Evolutionary conservation across 2,329 filamentous ascomycete species (phyloP), one percentile per base, ranked within the genome.

Genomic region (Aspergillus carbonarius): DNA sequence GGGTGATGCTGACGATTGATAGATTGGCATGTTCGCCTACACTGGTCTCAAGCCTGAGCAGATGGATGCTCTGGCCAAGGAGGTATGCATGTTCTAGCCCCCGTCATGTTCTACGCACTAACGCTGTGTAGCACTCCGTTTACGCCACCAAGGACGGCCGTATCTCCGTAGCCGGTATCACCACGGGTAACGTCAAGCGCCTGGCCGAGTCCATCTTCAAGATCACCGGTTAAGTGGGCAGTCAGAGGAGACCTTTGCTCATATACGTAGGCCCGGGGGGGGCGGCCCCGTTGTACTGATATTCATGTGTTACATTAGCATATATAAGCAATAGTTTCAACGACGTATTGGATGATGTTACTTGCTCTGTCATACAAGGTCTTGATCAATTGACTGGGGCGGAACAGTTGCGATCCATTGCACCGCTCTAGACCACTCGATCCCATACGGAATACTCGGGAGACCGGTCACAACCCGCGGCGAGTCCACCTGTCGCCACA

Each of bases 21-120:
- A 85, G 86, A 99, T 99, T 72, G 95, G 95, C 81, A 99, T 99
- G 95, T 99, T 99, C 74, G 93, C 95, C 69, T 99, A 96, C 85
- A 99, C 95, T 54, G 95, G 95, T 62, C 82, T 99, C 71, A 93
- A 84, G 70, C 82, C 93, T 56, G 88, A 93, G 80, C 90, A 97
- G 82, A 97, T 98, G 91, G 90, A 93, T 57, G 82, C 82, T 71
- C 84, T 99, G 63, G 91, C 93, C 67, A 92, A 96, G 83, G 91
- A 98, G 83, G 84, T 85, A 72, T 73, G 81, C 62, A 50, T 55
- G 54, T 18, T 18, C 25, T 9, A 17, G 23, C 15, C 17, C 34
- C 18, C 18, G 30, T 47, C 25, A 52, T 46, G 40, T 17, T 15
- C 13, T 18, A 34, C 23, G 37, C 12, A 44, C 65, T 70, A 58